phyloP scores from a whole-genome alignment of 345 rosid genomes.

The Arabis hirsuta region DNA sequence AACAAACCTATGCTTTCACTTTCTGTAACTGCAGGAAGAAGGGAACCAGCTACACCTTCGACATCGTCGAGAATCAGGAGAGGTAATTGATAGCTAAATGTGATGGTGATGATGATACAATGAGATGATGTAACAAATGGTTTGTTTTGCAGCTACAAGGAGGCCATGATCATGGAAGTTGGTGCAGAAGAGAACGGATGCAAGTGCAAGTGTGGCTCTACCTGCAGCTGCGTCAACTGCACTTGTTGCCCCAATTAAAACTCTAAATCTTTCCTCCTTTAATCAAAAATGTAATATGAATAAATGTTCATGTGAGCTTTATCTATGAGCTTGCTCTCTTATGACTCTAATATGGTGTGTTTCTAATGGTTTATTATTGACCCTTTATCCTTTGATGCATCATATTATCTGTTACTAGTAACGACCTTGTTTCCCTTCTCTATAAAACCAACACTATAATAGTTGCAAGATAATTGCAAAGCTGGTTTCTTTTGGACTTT shows the following conservation, averaged over 20 bases:
- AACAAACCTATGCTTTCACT: constrained; percentile 6
- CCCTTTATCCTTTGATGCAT: constrained; percentile 28
- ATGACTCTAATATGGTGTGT: constrained; percentile 35
- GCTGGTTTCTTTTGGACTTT: not conserved
- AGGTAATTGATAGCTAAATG: constrained; percentile 47
- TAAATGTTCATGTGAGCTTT: constrained; percentile 25
- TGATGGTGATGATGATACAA: not conserved
- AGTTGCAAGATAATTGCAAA: not conserved
- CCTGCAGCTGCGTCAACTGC: constrained; percentile 76
- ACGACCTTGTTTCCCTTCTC: not conserved
- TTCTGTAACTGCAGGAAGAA: constrained; percentile 61
- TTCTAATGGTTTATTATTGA: constrained; percentile 17
- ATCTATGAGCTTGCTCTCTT: constrained; percentile 21
- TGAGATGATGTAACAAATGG: not conserved
- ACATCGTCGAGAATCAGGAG: constrained; percentile 63
- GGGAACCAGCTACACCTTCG: constrained; percentile 62
- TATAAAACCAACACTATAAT: not conserved
- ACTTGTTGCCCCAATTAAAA: constrained; percentile 53
- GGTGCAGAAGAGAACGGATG: constrained; percentile 54
- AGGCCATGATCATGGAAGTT: constrained; percentile 49
- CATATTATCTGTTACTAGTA: constrained; percentile 16
- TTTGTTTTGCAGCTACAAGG: constrained; percentile 52
- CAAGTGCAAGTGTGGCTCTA: constrained; percentile 82
- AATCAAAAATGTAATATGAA: constrained; percentile 38
- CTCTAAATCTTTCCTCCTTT: not conserved